phyloP scores from a whole-genome alignment of 192 early-diverging fungal genomes.

The Coemansia sp. region DNA sequence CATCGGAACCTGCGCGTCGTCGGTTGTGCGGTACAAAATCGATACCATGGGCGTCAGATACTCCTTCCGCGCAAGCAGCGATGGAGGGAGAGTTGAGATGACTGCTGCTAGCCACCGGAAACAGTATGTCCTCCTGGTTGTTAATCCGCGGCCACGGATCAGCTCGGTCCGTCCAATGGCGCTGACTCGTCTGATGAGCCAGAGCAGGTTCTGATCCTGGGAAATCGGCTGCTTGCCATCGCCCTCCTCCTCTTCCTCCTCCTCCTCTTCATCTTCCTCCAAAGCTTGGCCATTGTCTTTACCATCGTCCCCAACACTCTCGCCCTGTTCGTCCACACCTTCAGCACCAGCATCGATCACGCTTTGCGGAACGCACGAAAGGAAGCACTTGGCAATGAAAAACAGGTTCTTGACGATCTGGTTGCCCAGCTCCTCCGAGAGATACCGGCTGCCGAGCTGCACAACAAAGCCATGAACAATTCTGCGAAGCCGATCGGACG shows the following conservation, averaged over 20 bases:
- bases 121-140: constrained; percentile 67
- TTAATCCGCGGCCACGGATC: constrained; percentile 31
- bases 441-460: constrained; percentile 65
- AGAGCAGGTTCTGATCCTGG: constrained; percentile 43
- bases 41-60: constrained; percentile 74
- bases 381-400: constrained; percentile 81
- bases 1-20: constrained; percentile 55
- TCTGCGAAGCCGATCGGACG: constrained; percentile 46
- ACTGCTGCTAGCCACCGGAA: constrained; percentile 95
- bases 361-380: constrained; percentile 26
- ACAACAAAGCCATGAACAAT: constrained; percentile 58
- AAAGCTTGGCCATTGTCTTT: constrained; percentile 22
- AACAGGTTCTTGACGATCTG: constrained; percentile 94
- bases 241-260: constrained; percentile 50
- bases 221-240: constrained; percentile 14
- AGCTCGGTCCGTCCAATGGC: constrained; percentile 46
- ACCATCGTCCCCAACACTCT: background rate
- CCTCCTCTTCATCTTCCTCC: constrained; percentile 33
- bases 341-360: constrained; percentile 16
- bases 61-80: constrained; percentile 56
- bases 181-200: constrained; percentile 46
- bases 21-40: constrained; percentile 77
- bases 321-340: constrained; percentile 31
- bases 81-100: constrained; percentile 61
- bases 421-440: constrained; percentile 77